phyloP scores from a whole-genome alignment of 2,329 filamentous ascomycete species.

The Neofusicoccum umdonicola region DNA sequence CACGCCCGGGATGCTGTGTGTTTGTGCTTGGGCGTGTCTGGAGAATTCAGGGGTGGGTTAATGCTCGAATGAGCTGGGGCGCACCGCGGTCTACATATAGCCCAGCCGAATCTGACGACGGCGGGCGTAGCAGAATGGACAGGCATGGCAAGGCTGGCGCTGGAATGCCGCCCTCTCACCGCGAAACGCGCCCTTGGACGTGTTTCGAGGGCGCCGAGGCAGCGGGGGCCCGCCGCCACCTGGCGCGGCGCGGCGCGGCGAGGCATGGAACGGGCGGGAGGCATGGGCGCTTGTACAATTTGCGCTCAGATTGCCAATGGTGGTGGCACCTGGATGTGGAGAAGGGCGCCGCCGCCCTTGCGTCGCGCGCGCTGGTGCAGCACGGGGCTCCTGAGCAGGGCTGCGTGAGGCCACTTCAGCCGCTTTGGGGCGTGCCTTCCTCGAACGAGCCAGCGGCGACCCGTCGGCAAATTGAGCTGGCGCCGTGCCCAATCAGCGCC shows the following conservation, averaged over 20 bases:
- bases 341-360: slow-evolving; percentile 6
- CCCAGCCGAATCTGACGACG: neutral
- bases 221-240: neutral
- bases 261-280: slow-evolving; percentile 1
- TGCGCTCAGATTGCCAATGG: neutral
- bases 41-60: slow-evolving; percentile 11
- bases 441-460: neutral
- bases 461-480: slow-evolving; percentile 4
- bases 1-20: slow-evolving; percentile 6
- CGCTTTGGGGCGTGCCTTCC: neutral
- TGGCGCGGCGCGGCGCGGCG: neutral
- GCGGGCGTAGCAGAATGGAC: neutral
- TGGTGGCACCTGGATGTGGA: neutral
- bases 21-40: neutral
- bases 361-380: neutral
- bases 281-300: slow-evolving; percentile 3
- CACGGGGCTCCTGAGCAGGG: neutral
- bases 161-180: neutral
- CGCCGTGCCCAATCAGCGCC: neutral
- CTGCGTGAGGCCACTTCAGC: neutral
- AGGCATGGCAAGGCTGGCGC: neutral
- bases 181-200: neutral
- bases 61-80: slow-evolving; percentile 3
- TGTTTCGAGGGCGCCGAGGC: neutral
- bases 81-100: neutral